Base-by-base conservation (phyloP, 495 filamentous ascomycete species). In the Penicillium argentinense region DNA sequence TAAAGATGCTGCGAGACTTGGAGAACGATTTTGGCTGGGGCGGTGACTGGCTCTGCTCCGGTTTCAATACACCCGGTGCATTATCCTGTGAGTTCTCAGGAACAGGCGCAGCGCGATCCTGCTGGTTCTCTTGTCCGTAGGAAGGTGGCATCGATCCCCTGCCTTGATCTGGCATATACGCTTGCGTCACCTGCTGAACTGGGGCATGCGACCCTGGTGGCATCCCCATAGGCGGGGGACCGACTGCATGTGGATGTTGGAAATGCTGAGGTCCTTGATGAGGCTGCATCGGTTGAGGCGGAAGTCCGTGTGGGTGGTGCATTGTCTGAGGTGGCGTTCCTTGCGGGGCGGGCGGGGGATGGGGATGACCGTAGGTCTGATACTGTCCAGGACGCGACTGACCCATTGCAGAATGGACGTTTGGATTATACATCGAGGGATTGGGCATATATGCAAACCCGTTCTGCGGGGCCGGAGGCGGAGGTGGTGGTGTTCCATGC, bases 1-100 rank as follows among this genome's bases (percentile, higher is more conserved):
- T 98, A 57, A 96, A 97, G 42, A 97, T 97, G 65, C 91, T 96
- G 45, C 90, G 85, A 6, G 86, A 87, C 64, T 92, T 91, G 14
- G 83, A 82, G n/a, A 87, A 67, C 18, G 87, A 85, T 60, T 89
- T 91, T 16, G 74, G 75, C 69, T 72, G 74, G 54, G 64, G 77
- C 34, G 76, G 77, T 4, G 74, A 76, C 47, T 80, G 77, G 46
- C 62, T 69, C n/a, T 59, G 67, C 38, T 73, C 76, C 33, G 26
- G 28, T 53, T 73, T 78, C 49, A 64, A 37, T 34, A 36, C 54
- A 57, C 55, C 67, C 54, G 58, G 51, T 48, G 59, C 62, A 61
- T 60, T 69, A 24, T 81, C 71, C 9, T 68, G 60, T 6, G 73
- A 55, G 12, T 48, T 56, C 17, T 73, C 65, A 13, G 66, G 49